Evolutionary conservation across 495 filamentous ascomycete genomes (phyloP), one percentile per base, ranked within the genome.

Genomic region (Lasiosphaeria ovina): DNA sequence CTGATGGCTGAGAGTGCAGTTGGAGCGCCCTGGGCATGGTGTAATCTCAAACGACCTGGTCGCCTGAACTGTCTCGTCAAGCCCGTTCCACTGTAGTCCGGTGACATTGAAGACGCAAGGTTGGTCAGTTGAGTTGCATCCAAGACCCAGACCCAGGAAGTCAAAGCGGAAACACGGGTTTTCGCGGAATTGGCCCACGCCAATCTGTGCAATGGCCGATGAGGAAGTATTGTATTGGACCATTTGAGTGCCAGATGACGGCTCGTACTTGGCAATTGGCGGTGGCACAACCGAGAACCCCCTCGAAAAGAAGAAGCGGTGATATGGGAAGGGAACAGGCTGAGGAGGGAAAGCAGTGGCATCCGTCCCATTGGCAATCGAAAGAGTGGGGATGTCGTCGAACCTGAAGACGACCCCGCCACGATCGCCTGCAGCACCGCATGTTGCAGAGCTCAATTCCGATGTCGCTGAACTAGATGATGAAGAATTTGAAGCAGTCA

Each of bases 91-190:
- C 10, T 69, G 68, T 40, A 75, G 34, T 0, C 70, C 76, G 1
- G 71, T 74, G 47, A 80, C 60, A 45, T 70, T 72, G 61, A 80
- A 78, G 4, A 61, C 55, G 56, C 77, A 80, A 33, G 71, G 66
- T 0, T 54, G 54, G 6, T 64, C 64, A 2, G 60, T 69, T 4
- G 77, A 77, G 54, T 75, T 65, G 61, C 76, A 78, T 11, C 77
- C 77, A 44, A 79, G 59, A 33, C 64, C 74, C 31, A 73, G 61
- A 12, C 71, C 64, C n/a, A 72, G 57, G 60, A 80, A 73, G 42
- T 74, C 64, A 56, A 80, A 79, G 24, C 70, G 69, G 62, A 80
- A 76, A 62, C 75, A 78, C 6, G 66, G 17, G 5, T 75, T 73
- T 0, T 57, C 59, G 3, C 66, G 63, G 54, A 75, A 58, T 8